Evolutionary conservation across 1,284 basidiomycete species (phyloP).

Genomic region (Ceratobasidium sp.): DNA sequence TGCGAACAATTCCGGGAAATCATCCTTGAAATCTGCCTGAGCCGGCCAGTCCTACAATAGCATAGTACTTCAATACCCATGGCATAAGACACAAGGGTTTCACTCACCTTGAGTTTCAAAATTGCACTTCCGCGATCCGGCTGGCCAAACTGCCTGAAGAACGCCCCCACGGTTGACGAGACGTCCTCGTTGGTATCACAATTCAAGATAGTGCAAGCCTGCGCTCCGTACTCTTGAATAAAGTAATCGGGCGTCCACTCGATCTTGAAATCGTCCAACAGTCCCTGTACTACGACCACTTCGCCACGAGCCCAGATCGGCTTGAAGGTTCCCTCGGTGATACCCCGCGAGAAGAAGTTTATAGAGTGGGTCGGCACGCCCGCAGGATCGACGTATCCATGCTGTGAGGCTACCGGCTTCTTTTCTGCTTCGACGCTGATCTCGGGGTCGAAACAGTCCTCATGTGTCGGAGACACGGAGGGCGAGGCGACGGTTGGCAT

Average conservation of each 20-base stretch:
- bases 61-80: not conserved
- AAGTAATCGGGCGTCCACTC: constrained; percentile 89
- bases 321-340: constrained; percentile 75
- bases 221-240: constrained; percentile 73
- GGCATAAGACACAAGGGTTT: constrained; percentile 30
- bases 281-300: constrained; percentile 80
- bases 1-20: constrained; percentile 88
- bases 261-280: constrained; percentile 72
- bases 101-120: constrained; percentile 84
- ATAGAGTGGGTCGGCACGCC: constrained; percentile 54
- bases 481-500: constrained; percentile 33
- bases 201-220: constrained; percentile 81
- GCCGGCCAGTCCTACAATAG: constrained; percentile 87
- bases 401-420: constrained; percentile 61
- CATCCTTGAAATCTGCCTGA: constrained; percentile 83
- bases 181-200: constrained; percentile 79
- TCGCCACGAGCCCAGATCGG: constrained; percentile 78
- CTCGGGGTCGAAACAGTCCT: constrained; percentile 9
- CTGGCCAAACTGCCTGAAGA: constrained; percentile 84
- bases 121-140: constrained; percentile 68
- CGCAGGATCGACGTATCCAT: constrained; percentile 60
- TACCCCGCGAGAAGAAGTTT: constrained; percentile 64
- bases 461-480: constrained; percentile 41
- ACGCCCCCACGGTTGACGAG: constrained; percentile 76
- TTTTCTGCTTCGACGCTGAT: constrained; percentile 13